Conservation (phyloP, 495 filamentous ascomycete genomes). For the Cudoniella acicularis region DNA sequence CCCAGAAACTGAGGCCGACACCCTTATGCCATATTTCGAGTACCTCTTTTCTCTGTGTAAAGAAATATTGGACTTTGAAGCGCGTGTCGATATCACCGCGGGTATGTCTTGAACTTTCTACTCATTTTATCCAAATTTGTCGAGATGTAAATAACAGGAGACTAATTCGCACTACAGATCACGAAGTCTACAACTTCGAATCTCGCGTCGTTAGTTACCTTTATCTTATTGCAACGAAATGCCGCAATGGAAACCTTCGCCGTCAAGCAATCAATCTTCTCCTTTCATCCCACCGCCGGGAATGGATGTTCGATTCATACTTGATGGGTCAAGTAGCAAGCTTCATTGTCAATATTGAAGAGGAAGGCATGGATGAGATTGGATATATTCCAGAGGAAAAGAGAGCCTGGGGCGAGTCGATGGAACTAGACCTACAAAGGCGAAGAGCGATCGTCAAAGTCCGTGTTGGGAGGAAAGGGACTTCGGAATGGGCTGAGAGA, state of each 20-base stretch:
- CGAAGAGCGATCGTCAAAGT: not conserved
- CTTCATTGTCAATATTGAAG: slow-evolving; percentile 19
- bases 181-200: slow-evolving; percentile 17
- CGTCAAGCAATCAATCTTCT: slow-evolving; percentile 20
- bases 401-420: slow-evolving; percentile 7
- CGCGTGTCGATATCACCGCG: not conserved
- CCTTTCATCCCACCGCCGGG: slow-evolving; percentile 33
- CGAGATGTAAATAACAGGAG: not conserved
- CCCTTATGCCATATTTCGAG: slow-evolving; percentile 11
- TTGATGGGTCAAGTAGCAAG: slow-evolving; percentile 7
- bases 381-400: slow-evolving; percentile 13
- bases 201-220: slow-evolving; percentile 12
- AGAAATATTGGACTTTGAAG: slow-evolving; percentile 6
- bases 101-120: not conserved
- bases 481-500: not conserved
- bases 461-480: not conserved
- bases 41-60: not conserved
- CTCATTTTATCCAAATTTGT: not conserved
- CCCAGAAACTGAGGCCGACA: slow-evolving; percentile 2
- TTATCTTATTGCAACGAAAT: slow-evolving; percentile 17
- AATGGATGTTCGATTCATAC: slow-evolving; percentile 40
- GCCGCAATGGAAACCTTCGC: slow-evolving; percentile 11
- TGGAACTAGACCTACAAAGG: slow-evolving; percentile 8
- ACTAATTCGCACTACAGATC: not conserved
- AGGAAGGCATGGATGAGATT: slow-evolving; percentile 10